Evolutionary conservation across 1,284 basidiomycete species (phyloP).

Genomic region (Tylopilus sp.): DNA sequence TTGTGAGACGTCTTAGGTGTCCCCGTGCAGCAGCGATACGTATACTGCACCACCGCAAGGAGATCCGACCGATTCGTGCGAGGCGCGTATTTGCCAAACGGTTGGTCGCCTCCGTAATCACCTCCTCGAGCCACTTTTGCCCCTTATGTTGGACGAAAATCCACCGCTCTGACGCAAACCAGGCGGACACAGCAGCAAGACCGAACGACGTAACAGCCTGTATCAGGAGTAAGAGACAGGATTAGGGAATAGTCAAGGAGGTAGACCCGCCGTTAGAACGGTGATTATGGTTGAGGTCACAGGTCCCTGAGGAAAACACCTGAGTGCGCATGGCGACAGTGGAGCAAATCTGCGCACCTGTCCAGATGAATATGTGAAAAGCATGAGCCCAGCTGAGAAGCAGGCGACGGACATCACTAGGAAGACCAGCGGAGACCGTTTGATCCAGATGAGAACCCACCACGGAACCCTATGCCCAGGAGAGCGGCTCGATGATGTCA

Average conservation of each 20-base stretch:
- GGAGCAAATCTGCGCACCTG: constrained; percentile 37
- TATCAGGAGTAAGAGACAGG: constrained; percentile 10
- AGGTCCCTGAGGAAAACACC: constrained; percentile 39
- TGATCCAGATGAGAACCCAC: constrained; percentile 55
- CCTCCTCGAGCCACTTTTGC: constrained; percentile 71
- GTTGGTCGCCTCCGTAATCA: constrained; percentile 49
- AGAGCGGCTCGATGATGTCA: constrained; percentile 45
- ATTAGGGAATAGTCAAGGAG: neutral
- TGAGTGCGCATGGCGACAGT: constrained; percentile 22
- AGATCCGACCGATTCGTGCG: constrained; percentile 28
- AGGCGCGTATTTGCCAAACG: constrained; percentile 41
- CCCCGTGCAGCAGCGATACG: constrained; percentile 25
- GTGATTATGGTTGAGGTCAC: constrained; percentile 70
- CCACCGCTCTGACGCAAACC: constrained; percentile 76
- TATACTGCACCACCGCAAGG: constrained; percentile 25
- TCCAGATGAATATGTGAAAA: constrained; percentile 49
- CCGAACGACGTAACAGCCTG: constrained; percentile 63
- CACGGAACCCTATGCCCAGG: constrained; percentile 55
- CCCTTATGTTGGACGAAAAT: constrained; percentile 66
- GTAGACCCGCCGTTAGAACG: constrained; percentile 55
- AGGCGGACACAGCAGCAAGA: constrained; percentile 67
- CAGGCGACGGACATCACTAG: constrained; percentile 55
- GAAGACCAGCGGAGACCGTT: constrained; percentile 53
- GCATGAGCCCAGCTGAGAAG: constrained; percentile 52
- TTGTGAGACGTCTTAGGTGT: constrained; percentile 22